Conservation (phyloP, 2,329 filamentous ascomycete species). For the Neofusicoccum umdonicola region DNA sequence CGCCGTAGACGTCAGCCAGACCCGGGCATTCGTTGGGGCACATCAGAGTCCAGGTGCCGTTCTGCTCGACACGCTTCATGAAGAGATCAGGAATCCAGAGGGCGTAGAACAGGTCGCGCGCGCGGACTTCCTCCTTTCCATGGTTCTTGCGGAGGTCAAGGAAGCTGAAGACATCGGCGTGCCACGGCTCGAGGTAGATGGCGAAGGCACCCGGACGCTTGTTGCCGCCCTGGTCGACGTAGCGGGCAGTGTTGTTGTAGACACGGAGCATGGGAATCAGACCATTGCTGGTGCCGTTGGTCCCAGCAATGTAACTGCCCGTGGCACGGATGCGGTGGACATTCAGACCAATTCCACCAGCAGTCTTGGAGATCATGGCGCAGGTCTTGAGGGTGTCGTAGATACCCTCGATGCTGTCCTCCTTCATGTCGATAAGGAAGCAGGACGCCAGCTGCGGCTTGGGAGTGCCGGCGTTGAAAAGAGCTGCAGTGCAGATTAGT, state of each 20-base stretch:
- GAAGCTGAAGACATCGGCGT: constrained; percentile 96
- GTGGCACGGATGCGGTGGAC: constrained; percentile 96
- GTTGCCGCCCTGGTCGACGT: constrained; percentile 98
- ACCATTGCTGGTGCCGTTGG: constrained; percentile 96
- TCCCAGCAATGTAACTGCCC: constrained; percentile 95
- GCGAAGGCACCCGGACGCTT: constrained; percentile 98
- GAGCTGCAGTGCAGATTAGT: constrained; percentile 50
- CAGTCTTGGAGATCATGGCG: constrained; percentile 99
- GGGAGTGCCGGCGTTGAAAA: constrained; percentile 97
- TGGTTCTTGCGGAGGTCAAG: constrained; percentile 98
- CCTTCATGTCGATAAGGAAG: constrained; percentile 99
- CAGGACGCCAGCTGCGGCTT: constrained; percentile 94
- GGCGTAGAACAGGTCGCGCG: constrained; percentile 94
- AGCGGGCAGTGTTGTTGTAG: constrained; percentile 98
- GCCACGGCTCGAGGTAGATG: constrained; percentile 99
- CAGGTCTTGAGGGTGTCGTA: constrained; percentile 99
- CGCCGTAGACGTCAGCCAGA: constrained; percentile 92
- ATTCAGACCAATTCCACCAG: constrained; percentile 95
- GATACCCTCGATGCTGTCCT: constrained; percentile 98
- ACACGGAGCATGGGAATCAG: constrained; percentile 97
- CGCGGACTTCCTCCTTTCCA: constrained; percentile 96
- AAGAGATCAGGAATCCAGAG: constrained; percentile 99
- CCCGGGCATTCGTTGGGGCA: constrained; percentile 96
- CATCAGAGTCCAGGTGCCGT: constrained; percentile 96
- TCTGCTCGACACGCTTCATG: constrained; percentile 99